Evolutionary conservation across 352 stramenopile genomes (phyloP), one percentile per base, ranked within the genome.

Genomic region (Paralagenidium karlingii): DNA sequence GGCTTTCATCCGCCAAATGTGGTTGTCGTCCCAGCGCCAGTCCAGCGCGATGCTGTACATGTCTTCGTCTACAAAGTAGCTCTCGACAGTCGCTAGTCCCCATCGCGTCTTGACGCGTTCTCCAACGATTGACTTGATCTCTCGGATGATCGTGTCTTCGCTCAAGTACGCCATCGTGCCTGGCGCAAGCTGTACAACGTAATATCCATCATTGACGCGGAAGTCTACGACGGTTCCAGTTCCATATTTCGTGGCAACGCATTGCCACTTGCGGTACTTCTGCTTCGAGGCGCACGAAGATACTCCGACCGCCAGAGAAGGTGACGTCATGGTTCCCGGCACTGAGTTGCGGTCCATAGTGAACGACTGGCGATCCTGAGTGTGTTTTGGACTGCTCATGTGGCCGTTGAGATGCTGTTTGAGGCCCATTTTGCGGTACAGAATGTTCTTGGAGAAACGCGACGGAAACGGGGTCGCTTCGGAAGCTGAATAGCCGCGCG

Each of bases 31-130:
- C 77, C 77, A 90, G 41, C 77, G 70, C 77, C 77, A 90, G 58
- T 90, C 77, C 26, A 90, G 53, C 25, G 77, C 77, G 40, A 90
- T 86, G 51, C 62, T 85, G 59, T 90, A 90, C 73, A 85, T 90
- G 58, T 90, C 77, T 24, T 87, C 73, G n/a, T 87, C 71, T 21
- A 83, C 55, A 42, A 83, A 86, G 51, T 90, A 90, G 43, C 82
- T 57, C 55, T 90, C 77, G 6, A 90, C 71, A 0, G 74, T 87
- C 26, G 77, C 77, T 43, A 86, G 68, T 8, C 77, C 76, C 77
- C 77, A 90, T 15, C 73, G 69, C 0, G 77, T 90, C 51, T 87
- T 87, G 8, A 90, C 77, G 16, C 77, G 55, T 45, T 90, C 77
- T 15, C 77, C 77, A 22, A 87, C 70, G n/a, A 90, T 53, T 19